Percentiles rank a stretch among this genome's conserved stretches.
phyloP scores from a whole-genome alignment of 208 protist species.

The Acanthamoeba lugdunensis region DNA sequence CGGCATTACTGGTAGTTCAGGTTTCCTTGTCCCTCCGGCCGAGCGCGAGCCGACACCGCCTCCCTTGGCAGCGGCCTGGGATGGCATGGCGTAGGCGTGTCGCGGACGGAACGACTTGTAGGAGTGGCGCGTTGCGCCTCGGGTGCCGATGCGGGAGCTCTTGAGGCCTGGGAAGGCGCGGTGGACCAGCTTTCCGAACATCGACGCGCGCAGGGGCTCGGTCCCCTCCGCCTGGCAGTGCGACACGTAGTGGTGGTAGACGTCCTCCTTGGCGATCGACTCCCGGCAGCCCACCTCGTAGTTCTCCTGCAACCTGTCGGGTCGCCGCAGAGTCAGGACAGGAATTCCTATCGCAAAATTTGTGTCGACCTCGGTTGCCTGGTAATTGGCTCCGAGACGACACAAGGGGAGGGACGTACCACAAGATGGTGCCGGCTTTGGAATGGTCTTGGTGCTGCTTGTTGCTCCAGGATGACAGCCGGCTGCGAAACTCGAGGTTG shows the following conservation, averaged over 20 bases:
- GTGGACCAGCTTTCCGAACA: constrained; percentile 46
- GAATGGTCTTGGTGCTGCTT: constrained; percentile 41
- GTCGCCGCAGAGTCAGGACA: too few species aligned
- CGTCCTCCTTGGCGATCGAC: constrained; percentile 46
- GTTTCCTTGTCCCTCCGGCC: too few species aligned
- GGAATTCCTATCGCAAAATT: too few species aligned
- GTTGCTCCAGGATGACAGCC: constrained; percentile 44
- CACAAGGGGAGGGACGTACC: background rate
- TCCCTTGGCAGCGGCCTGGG: too few species aligned
- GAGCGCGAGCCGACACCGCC: too few species aligned
- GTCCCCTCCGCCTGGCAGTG: background rate
- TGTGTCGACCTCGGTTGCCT: background rate
- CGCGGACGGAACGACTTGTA: background rate
- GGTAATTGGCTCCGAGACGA: background rate
- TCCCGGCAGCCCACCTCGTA: background rate
- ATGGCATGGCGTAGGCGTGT: background rate
- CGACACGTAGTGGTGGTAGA: background rate
- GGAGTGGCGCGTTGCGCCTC: constrained; percentile 1
- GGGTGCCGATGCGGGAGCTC: constrained; percentile 1
- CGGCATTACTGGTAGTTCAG: background rate
- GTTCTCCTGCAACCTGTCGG: constrained; percentile 13
- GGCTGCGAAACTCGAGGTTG: background rate
- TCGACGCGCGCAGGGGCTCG: background rate
- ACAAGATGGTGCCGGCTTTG: background rate
- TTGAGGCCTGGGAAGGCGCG: constrained; percentile 8